phyloP scores from a whole-genome alignment of 495 filamentous ascomycete genomes.

The Penicillium angulare region DNA sequence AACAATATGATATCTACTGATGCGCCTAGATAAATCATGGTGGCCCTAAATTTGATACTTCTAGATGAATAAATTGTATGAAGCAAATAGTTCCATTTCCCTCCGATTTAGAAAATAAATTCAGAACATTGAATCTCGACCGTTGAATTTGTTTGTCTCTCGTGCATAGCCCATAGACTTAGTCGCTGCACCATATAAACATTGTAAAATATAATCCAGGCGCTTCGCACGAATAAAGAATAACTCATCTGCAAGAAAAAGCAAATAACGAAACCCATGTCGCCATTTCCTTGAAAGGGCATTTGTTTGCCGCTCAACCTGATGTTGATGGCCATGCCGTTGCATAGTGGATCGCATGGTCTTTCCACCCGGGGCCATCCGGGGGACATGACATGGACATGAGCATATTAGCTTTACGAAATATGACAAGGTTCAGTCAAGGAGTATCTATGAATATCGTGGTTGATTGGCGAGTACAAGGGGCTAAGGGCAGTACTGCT shows the following conservation, averaged over 20 bases:
- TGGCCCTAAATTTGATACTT: neutral
- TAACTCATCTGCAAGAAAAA: too few relatives aligned
- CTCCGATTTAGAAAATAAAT: neutral
- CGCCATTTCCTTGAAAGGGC: too few relatives aligned
- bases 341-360: neutral
- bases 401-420: neutral
- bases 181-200: neutral
- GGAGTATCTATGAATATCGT: neutral
- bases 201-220: too few relatives aligned
- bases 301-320: too few relatives aligned
- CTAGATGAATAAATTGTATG: too few relatives aligned
- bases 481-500: neutral
- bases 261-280: too few relatives aligned
- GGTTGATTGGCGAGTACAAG: neutral
- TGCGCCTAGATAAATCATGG: neutral
- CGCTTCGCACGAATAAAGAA: too few relatives aligned
- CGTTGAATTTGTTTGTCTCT: neutral
- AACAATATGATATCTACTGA: neutral
- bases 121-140: neutral
- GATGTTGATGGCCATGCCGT: too few relatives aligned
- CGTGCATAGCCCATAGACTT: neutral
- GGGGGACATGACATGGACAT: neutral
- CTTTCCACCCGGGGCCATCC: too few relatives aligned
- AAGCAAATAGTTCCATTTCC: neutral
- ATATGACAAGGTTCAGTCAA: neutral